Base-by-base conservation (phyloP, 129 eudicot species). In the Smallanthus sonchifolius region DNA sequence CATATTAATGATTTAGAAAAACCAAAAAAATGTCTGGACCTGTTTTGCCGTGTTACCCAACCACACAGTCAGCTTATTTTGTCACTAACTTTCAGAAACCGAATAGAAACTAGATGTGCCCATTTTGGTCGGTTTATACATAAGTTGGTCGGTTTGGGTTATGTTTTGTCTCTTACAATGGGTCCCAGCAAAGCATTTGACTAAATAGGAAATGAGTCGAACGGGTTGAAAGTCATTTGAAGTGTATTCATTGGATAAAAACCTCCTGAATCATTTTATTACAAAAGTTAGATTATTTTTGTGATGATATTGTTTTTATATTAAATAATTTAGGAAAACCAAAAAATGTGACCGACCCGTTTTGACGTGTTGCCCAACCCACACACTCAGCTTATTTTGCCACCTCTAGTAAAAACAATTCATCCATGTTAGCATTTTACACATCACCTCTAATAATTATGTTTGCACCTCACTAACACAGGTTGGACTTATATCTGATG, bases 401-500 rank as follows among this genome's bases (percentile, higher is more conserved):
- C 32, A n/a, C 19, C 5, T 49, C 56, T 49, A 52, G 17, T 30
- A 52, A 17, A 52, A 52, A 2, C 11, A 10, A 49, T 49, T 52
- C 32, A 52, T 52, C 60, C 10, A 8, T 17, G 65, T 59, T 59
- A 59, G 37, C 17, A 59, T 30, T 30, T 30, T 59, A 11, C 16
- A 28, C 37, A 59, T 30, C 65, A 30, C 65, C 39, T 30, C 38
- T 59, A 30, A 43, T 34, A 54, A 57, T 19, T 65, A 49, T 59
- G 30, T 60, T 6, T 72, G 24, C 19, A 59, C 61, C 80, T 76
- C 52, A 77, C 67, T 35, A 35, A 62, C 30, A 73, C 87, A 91
- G 99, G 94, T 85, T 76, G 99, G 99, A 69, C 92, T 90, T 70
- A 83, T 95, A 38, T 88, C 99, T 14, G 99, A 95, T 70, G 99